Conservation (phyloP, 805 yeast species). For the Martiniozyma abietophila region DNA sequence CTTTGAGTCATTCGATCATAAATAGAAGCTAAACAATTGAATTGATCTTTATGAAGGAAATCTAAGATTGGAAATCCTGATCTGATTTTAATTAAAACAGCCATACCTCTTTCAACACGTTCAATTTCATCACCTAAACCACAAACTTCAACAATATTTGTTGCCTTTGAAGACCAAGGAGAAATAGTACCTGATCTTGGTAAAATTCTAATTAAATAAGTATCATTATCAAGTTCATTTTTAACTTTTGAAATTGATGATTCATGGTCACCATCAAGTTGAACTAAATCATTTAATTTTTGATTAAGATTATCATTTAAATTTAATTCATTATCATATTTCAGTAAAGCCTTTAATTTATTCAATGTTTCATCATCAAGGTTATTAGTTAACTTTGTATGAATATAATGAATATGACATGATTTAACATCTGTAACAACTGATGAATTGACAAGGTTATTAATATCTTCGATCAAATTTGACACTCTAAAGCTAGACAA, state of each 20-base stretch:
- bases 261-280: conserved; percentile 21
- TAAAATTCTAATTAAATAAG: conserved; percentile 61
- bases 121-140: conserved; percentile 65
- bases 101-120: conserved; percentile 86
- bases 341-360: conserved; percentile 53
- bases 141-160: conserved; percentile 85
- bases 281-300: conserved; percentile 19
- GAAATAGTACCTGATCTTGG: conserved; percentile 96
- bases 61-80: conserved; percentile 61
- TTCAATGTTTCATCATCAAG: conserved; percentile 33
- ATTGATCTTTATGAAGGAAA: conserved; percentile 38
- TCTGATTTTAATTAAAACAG: conserved; percentile 61
- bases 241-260: conserved; percentile 8
- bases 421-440: conserved; percentile 65
- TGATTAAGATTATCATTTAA: conserved; percentile 28
- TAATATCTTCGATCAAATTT: conserved; percentile 62
- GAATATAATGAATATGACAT: conserved; percentile 73
- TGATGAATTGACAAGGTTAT: conserved; percentile 56
- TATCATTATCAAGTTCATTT: conserved; percentile 29
- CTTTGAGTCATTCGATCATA: conserved; percentile 94
- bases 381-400: conserved; percentile 35
- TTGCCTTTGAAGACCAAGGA: conserved; percentile 99
- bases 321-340: conserved; percentile 66
- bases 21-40: conserved; percentile 55
- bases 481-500: conserved; percentile 79